Evolutionary conservation across 1,139 yeast genomes (phyloP).

Genomic region (Lodderomyces theae): DNA sequence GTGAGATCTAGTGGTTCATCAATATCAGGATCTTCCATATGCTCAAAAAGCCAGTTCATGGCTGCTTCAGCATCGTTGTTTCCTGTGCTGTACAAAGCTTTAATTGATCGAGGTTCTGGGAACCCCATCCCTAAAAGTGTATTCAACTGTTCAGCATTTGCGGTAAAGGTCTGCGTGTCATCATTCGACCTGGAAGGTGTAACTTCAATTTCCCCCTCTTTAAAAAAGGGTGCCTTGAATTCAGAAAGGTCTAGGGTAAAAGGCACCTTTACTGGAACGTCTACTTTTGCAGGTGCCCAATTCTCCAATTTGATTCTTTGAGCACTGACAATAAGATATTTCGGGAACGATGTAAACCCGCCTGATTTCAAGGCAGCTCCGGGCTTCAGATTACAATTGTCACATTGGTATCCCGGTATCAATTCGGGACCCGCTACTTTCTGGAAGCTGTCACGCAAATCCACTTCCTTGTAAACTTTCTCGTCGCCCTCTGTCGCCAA

Average conservation of each 20-base stretch:
- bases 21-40: slow-evolving; percentile 80
- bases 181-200: slow-evolving; percentile 15
- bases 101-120: slow-evolving; percentile 59
- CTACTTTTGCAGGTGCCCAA: slow-evolving; percentile 87
- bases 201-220: slow-evolving; percentile 28
- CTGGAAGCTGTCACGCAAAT: slow-evolving; percentile 51
- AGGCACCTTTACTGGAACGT: slow-evolving; percentile 67
- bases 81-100: slow-evolving; percentile 73
- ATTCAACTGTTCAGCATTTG: slow-evolving; percentile 55
- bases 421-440: slow-evolving; percentile 49
- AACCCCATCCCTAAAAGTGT: slow-evolving; percentile 84
- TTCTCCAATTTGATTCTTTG: slow-evolving; percentile 79
- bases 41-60: slow-evolving; percentile 87
- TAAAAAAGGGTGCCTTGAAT: slow-evolving; percentile 30
- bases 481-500: slow-evolving; percentile 40
- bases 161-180: slow-evolving; percentile 35
- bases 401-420: slow-evolving; percentile 67
- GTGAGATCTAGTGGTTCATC: slow-evolving; percentile 55
- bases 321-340: slow-evolving; percentile 66
- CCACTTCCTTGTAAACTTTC: slow-evolving; percentile 47
- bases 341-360: slow-evolving; percentile 65
- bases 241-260: slow-evolving; percentile 37
- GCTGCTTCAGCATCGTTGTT: slow-evolving; percentile 71
- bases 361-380: slow-evolving; percentile 46
- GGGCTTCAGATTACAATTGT: slow-evolving; percentile 46